Percentiles rank a stretch among this genome's conserved stretches.
phyloP scores from a whole-genome alignment of 176 grass and related monocot genomes.

The Aegilops longissima region DNA sequence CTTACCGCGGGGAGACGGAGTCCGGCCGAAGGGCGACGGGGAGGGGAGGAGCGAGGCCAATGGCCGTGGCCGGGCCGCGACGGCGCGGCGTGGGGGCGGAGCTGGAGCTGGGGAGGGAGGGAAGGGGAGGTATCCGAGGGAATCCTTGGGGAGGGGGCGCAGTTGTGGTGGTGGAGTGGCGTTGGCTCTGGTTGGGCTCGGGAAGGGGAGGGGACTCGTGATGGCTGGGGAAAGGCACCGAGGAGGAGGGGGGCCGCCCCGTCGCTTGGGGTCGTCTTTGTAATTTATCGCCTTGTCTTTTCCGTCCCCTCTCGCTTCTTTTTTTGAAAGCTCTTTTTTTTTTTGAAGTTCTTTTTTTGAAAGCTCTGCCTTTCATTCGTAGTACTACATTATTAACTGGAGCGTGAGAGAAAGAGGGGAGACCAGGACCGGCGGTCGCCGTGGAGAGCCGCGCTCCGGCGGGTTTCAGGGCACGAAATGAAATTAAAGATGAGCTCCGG shows the following conservation, averaged over 20 bases:
- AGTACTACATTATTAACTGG: background rate
- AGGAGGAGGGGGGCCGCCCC: slow-evolving; percentile 33
- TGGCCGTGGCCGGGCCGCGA: background rate
- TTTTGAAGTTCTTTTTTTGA: slow-evolving; percentile 4
- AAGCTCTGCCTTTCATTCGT: slow-evolving; percentile 41
- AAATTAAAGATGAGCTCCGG: background rate
- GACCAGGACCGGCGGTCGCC: slow-evolving; percentile 1
- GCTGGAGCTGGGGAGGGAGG: background rate
- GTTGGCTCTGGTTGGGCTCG: slow-evolving; percentile 30
- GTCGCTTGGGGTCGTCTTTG: background rate
- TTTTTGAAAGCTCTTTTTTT: slow-evolving; percentile 7
- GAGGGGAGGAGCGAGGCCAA: background rate
- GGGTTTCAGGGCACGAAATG: slow-evolving; percentile 7
- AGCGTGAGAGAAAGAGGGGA: slow-evolving; percentile 15
- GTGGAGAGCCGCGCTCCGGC: slow-evolving; percentile 26
- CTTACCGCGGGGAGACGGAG: slow-evolving; percentile 29
- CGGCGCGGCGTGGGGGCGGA: background rate
- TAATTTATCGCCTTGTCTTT: slow-evolving; percentile 47
- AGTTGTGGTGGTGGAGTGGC: slow-evolving; percentile 33
- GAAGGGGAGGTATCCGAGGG: slow-evolving; percentile 40
- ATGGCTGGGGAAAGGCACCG: slow-evolving; percentile 54
- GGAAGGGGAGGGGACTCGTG: slow-evolving; percentile 30
- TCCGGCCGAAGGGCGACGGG: background rate
- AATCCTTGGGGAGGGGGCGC: slow-evolving; percentile 24
- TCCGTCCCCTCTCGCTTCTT: slow-evolving; percentile 21